Evolutionary conservation across 1,284 basidiomycete species (phyloP).

Genomic region (Thelephora terrestris): DNA sequence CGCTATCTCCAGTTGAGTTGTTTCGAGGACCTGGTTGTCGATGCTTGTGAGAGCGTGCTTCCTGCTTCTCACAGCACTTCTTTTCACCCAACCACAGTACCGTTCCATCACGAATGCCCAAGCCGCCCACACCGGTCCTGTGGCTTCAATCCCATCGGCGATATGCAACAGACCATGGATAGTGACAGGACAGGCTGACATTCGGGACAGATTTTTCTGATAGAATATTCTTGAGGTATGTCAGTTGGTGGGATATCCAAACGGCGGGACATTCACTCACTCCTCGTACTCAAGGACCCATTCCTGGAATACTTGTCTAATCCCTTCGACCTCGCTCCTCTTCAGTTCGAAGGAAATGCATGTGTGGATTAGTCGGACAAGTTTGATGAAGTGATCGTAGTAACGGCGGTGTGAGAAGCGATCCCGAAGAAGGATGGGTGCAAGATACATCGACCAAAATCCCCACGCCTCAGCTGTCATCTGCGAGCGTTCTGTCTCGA

Average conservation of each 20-base stretch:
- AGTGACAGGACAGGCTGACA: constrained; percentile 24
- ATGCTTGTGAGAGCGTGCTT: constrained; percentile 18
- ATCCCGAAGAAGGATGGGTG: constrained; percentile 22
- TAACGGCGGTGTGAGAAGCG: constrained; percentile 17
- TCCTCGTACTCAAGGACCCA: constrained; percentile 22
- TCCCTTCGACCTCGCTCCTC: constrained; percentile 11
- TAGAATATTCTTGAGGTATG: constrained; percentile 22
- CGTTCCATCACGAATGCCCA: constrained; percentile 33
- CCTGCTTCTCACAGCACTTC: constrained; percentile 12
- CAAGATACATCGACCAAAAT: constrained; percentile 31
- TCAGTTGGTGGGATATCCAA: background rate
- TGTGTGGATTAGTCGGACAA: constrained; percentile 16
- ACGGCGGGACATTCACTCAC: constrained; percentile 9
- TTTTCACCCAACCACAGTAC: constrained; percentile 23
- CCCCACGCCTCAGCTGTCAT: constrained; percentile 25
- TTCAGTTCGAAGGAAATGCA: constrained; percentile 14
- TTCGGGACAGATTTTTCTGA: constrained; percentile 18
- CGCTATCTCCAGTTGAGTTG: background rate
- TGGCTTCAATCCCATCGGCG: constrained; percentile 18
- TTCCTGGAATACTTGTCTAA: constrained; percentile 8
- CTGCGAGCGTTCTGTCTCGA: constrained; percentile 19
- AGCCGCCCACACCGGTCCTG: constrained; percentile 27
- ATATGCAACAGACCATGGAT: constrained; percentile 29
- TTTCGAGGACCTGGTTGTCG: constrained; percentile 13
- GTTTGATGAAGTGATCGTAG: constrained; percentile 16